Evolutionary conservation across 2,329 filamentous ascomycete species (phyloP), one percentile per base, ranked within the genome.

Genomic region (Colletotrichum eremochloae): DNA sequence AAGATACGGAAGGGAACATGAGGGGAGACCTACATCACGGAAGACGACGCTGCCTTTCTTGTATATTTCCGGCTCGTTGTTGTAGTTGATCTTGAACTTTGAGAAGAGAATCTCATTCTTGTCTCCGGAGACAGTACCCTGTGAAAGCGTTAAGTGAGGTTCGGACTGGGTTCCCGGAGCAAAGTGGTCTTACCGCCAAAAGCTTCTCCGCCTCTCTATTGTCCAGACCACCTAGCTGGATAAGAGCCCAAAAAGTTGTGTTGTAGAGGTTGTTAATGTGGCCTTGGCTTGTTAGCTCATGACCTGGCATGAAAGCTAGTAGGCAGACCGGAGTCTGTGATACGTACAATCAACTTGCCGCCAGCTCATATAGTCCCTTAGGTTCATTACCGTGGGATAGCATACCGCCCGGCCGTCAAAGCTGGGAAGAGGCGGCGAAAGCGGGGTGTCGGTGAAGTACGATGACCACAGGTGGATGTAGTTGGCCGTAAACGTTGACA

Each of bases 191-290:
- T 80, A 93, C 93, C 76, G 93, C 91, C 56, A 99, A 87, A 71
- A 90, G 89, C 78, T 92, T 89, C 80, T 98, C 96, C 0, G 96
- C 96, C 71, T 94, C 92, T 63, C 91, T 92, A 40, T 90, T 89
- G 64, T 89, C 91, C 84, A 96, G 88, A 0, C 92, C 93, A 2
- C 94, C 95, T 60, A 90, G 85, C 75, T 94, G 90, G 31, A 98
- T 92, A 77, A 99, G 85, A 0, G 92, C 87, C 96, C 96, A 99
- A 81, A 98, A 98, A 0, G 94, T 94, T 0, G 96, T 99, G 80
- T 99, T 99, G 82, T 98, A 99, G 5, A 99, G 88, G 78, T 99
- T 99, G 82, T 99, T 99, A 77, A 99, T 97, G 80, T 99, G 96
- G 75, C 94, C 94, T 96, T 72, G 12, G 0, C 33, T 14, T 3